Evolutionary conservation across 176 grass and related monocot species (phyloP).

Genomic region (Saccharum spontaneum): DNA sequence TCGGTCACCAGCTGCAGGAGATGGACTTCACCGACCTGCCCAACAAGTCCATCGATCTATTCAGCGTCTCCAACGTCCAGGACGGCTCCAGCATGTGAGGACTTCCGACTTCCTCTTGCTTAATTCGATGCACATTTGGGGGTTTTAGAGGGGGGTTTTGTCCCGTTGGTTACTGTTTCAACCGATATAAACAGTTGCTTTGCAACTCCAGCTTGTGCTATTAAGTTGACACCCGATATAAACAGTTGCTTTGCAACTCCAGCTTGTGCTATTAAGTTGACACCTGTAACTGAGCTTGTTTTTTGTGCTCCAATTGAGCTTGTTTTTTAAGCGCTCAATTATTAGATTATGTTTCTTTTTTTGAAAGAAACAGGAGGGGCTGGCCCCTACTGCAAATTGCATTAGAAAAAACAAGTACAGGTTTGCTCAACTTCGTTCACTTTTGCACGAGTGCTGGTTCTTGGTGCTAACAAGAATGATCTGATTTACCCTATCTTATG

Average conservation of each 20-base stretch:
- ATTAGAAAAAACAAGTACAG: no score
- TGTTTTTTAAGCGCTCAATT: no score
- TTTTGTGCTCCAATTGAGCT: neutral
- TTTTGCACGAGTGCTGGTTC: neutral
- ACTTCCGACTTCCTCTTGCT: neutral
- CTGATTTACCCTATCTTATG: neutral
- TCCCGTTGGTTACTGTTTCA: neutral
- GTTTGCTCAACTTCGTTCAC: neutral
- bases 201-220: neutral
- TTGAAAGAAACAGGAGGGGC: no score
- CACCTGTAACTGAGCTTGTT: neutral
- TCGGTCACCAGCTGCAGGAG: constrained; percentile 65
- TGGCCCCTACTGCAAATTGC: no score
- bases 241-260: neutral
- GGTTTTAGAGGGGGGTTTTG: neutral
- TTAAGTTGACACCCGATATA: neutral
- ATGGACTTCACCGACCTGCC: constrained; percentile 86
- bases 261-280: neutral
- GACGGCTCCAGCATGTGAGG: constrained; percentile 79
- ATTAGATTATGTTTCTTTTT: no score
- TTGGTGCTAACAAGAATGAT: neutral
- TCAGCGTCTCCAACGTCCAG: constrained; percentile 92
- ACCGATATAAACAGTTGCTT: neutral
- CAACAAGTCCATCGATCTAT: constrained; percentile 78
- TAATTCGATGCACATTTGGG: neutral